phyloP scores from a whole-genome alignment of 1,139 yeast genomes.

The Yamadazyma atlantica region DNA sequence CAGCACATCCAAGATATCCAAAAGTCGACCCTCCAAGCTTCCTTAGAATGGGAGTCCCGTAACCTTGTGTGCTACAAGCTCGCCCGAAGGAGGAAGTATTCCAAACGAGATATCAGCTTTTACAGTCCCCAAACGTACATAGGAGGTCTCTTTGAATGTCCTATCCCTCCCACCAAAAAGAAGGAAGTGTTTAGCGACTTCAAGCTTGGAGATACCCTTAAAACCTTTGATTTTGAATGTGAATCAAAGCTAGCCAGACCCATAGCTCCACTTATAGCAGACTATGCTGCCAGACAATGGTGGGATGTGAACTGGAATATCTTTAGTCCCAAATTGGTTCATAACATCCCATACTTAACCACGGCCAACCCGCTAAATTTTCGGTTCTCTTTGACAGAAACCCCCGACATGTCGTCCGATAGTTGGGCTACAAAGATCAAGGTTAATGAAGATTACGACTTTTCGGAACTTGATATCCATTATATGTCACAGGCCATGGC shows the following conservation, averaged over 20 bases:
- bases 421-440: slow-evolving; percentile 52
- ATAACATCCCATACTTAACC: slow-evolving; percentile 58
- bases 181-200: slow-evolving; percentile 19
- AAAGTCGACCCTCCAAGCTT: slow-evolving; percentile 22
- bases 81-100: slow-evolving; percentile 63
- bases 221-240: slow-evolving; percentile 31
- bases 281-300: slow-evolving; percentile 52
- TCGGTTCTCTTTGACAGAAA: slow-evolving; percentile 35
- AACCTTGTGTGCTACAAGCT: slow-evolving; percentile 55
- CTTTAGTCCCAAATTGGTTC: slow-evolving; percentile 31
- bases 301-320: slow-evolving; percentile 26
- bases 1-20: slow-evolving; percentile 22
- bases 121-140: slow-evolving; percentile 62
- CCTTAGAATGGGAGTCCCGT: slow-evolving; percentile 29
- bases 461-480: slow-evolving; percentile 36
- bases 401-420: slow-evolving; percentile 29
- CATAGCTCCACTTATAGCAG: slow-evolving; percentile 60
- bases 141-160: slow-evolving; percentile 66
- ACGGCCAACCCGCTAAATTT: slow-evolving; percentile 48
- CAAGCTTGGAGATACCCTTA: slow-evolving; percentile 16
- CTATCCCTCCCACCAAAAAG: slow-evolving; percentile 26
- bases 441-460: slow-evolving; percentile 53
- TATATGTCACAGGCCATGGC: slow-evolving; percentile 33
- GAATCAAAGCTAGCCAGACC: slow-evolving; percentile 42
- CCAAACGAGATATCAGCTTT: slow-evolving; percentile 45